Base-by-base conservation (phyloP, 2,329 filamentous ascomycete species). In the Trichoderma semiorbis region DNA sequence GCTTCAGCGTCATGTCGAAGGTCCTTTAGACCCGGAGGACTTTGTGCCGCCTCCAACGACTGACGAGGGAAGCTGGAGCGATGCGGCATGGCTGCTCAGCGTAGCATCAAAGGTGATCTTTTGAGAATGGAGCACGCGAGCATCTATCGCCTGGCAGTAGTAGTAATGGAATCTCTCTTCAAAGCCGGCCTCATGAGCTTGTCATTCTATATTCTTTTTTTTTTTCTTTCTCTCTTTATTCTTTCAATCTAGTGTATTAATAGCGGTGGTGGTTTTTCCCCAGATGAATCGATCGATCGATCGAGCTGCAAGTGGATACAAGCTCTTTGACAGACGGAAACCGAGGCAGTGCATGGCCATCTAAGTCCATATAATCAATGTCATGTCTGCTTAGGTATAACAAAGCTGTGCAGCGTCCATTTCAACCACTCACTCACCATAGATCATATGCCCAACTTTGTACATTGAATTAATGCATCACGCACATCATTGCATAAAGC, bases 51-150 rank as follows among this genome's bases (percentile, higher is more conserved):
- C 84, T 11, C 82, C 83, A 65, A 85, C 84, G 55, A 81, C 84
- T 10, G 85, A 91, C 66, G 85, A 88, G 57, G 89, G 88, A 18
- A 86, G 86, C 10, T 92, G 90, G 90, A 85, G 88, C 72, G 90
- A 92, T 79, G 90, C 89, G 30, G 89, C 89, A 18, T 92, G 90
- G 90, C 79, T 92, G 61, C 80, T 92, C 70, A 90, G 86, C 74
- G 89, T 92, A 74, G 90, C 89, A 12, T 86, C 86, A 30, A 90
- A 89, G 76, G 87, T 90, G 58, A 81, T 90, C 75, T 83, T 90
- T 74, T 90, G 50, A 72, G 61, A 39, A 21, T 34, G 43, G 39
- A 66, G 47, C 47, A 58, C 21, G 30, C 14, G 21, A 24, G 10
- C 16, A 67, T 30, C 28, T 11, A 34, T 65, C 5, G 8, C 0